Percentiles rank a stretch among this genome's conserved stretches.
Evolutionary conservation across 2,329 filamentous ascomycete genomes (phyloP).

Genomic region (Fusarium concolor): DNA sequence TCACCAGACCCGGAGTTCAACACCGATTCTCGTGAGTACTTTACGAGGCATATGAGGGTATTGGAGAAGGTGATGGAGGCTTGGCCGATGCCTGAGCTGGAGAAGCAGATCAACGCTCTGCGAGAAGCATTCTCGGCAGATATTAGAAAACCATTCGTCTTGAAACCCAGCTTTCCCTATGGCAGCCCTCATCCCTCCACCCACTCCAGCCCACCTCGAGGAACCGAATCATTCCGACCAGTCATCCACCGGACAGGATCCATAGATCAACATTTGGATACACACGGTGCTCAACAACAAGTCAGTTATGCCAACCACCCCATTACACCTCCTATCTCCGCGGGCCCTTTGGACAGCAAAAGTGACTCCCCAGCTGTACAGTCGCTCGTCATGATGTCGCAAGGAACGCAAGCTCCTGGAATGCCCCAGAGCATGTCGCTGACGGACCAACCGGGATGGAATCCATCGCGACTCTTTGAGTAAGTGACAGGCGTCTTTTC

Average conservation of each 20-base stretch:
- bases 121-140: slow-evolving; percentile 93
- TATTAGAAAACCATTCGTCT: slow-evolving; percentile 82
- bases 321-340: slow-evolving; percentile 84
- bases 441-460: slow-evolving; percentile 78
- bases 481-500: slow-evolving; percentile 62
- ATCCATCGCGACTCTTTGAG: slow-evolving; percentile 90
- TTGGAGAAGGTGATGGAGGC: slow-evolving; percentile 84
- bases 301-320: slow-evolving; percentile 77
- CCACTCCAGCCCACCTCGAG: slow-evolving; percentile 71
- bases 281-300: slow-evolving; percentile 65
- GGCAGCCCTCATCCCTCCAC: slow-evolving; percentile 77
- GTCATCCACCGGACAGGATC: slow-evolving; percentile 60
- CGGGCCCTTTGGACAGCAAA: slow-evolving; percentile 78
- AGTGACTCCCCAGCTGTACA: slow-evolving; percentile 79
- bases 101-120: slow-evolving; percentile 88
- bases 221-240: slow-evolving; percentile 62
- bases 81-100: slow-evolving; percentile 91
- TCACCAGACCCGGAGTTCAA: slow-evolving; percentile 93
- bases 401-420: slow-evolving; percentile 65
- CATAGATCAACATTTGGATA: slow-evolving; percentile 66
- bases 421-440: slow-evolving; percentile 68
- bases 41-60: slow-evolving; percentile 93
- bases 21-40: slow-evolving; percentile 85
- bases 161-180: slow-evolving; percentile 89
- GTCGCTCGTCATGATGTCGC: slow-evolving; percentile 77